A percentile compares a stretch with the other conserved stretches of the same genome.
These are phyloP conservation scores for Aspergillus sclerotiicarbonarius DNA, from an alignment of 495 filamentous ascomycete species.

Conservation along the genomic window DNA sequence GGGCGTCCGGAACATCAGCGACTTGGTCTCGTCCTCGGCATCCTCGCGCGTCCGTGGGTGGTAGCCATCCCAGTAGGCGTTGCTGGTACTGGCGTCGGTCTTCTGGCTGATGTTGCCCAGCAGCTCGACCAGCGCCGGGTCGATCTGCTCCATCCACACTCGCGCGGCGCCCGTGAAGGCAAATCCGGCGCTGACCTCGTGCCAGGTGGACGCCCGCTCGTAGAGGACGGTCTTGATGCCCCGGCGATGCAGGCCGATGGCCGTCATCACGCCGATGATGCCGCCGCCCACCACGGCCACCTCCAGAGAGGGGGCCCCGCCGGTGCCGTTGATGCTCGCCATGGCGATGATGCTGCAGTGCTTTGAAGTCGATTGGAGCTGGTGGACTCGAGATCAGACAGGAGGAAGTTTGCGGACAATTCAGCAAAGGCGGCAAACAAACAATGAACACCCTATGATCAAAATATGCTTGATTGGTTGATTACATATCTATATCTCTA, in stretches of 20 bases:
- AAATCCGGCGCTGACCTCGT: constrained; percentile 40
- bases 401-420: too few relatives aligned
- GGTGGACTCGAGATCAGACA: too few relatives aligned
- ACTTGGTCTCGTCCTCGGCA: constrained; percentile 13
- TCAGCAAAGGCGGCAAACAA: too few relatives aligned
- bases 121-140: constrained; percentile 16
- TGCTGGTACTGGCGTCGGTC: constrained; percentile 31
- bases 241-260: constrained; percentile 26
- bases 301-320: constrained; percentile 6
- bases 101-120: constrained; percentile 11
- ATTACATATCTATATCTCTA: too few relatives aligned
- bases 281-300: constrained; percentile 26
- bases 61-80: constrained; percentile 22
- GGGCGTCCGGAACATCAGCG: constrained; percentile 27
- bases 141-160: constrained; percentile 22
- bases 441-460: too few relatives aligned
- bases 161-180: constrained; percentile 22
- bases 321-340: too few relatives aligned
- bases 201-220: constrained; percentile 43
- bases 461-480: too few relatives aligned
- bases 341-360: not conserved
- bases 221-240: constrained; percentile 45
- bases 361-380: too few relatives aligned
- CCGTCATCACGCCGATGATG: constrained; percentile 29
- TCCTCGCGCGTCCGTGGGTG: constrained; percentile 4